phyloP scores from a whole-genome alignment of 495 filamentous ascomycete genomes.

The Aspergillus haitiensis region DNA sequence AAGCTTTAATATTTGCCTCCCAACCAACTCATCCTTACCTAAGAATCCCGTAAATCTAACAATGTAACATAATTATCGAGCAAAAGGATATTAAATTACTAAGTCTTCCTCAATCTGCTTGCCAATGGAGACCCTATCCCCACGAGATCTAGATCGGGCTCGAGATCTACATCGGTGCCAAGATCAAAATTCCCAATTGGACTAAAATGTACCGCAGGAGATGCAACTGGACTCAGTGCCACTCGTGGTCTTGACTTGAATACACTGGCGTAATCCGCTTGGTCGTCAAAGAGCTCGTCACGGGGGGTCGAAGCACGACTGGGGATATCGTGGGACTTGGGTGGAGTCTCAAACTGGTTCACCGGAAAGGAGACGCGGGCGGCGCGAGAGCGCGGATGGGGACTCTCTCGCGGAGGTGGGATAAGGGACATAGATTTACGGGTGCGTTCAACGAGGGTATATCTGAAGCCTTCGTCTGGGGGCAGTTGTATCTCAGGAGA shows the following conservation, averaged over 20 bases:
- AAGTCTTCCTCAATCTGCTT: conserved; percentile 11
- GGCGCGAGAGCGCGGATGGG: conserved; percentile 29
- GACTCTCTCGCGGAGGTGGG: conserved; percentile 34
- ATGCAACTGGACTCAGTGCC: conserved; percentile 68
- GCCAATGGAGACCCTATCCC: conserved; percentile 19
- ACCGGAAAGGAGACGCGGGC: conserved; percentile 56
- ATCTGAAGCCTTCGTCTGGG: conserved; percentile 23
- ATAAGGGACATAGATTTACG: conserved; percentile 75
- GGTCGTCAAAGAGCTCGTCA: conserved; percentile 62
- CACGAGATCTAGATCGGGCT: conserved; percentile 4
- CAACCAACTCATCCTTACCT: no score
- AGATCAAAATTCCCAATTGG: conserved; percentile 38
- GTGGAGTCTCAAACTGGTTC: conserved; percentile 63
- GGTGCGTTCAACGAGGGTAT: conserved; percentile 68
- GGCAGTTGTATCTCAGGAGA: background rate
- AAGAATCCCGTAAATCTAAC: background rate
- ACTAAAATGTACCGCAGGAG: conserved; percentile 52
- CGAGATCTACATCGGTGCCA: conserved; percentile 17
- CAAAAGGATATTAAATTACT: background rate
- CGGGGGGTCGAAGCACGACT: conserved; percentile 49
- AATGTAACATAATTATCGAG: background rate
- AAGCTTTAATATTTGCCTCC: no score
- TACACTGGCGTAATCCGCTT: conserved; percentile 77
- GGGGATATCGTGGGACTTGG: conserved; percentile 26
- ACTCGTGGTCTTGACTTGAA: conserved; percentile 84